Percentiles rank a stretch among this genome's conserved stretches.
Conservation (phyloP, 2,329 filamentous ascomycete species). For the Fusarium cicatricum region DNA sequence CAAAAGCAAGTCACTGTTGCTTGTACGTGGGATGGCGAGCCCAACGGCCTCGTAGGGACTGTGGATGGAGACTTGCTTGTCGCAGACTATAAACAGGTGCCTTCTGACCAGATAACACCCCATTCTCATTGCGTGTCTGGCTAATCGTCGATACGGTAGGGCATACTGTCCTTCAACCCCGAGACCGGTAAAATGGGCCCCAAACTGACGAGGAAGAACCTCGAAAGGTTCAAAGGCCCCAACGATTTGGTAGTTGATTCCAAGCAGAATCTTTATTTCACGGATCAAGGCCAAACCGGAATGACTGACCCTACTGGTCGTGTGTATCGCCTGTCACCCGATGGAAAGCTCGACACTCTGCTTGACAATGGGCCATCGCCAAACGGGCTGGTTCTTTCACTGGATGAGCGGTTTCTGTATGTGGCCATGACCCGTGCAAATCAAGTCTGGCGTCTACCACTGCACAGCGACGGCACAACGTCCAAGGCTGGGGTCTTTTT, state of each 20-base stretch:
- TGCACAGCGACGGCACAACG: constrained; percentile 50
- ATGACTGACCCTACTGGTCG: constrained; percentile 52
- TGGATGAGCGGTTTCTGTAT: constrained; percentile 50
- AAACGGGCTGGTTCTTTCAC: constrained; percentile 50
- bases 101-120: no score
- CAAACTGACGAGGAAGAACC: constrained; percentile 47
- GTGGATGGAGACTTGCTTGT: constrained; percentile 47
- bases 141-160: constrained; percentile 33
- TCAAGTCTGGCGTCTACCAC: constrained; percentile 51
- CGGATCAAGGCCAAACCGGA: constrained; percentile 55
- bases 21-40: constrained; percentile 51
- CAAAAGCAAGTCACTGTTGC: constrained; percentile 43
- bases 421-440: constrained; percentile 53
- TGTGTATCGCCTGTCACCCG: constrained; percentile 47
- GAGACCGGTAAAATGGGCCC: constrained; percentile 39
- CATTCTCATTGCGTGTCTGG: background rate
- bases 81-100: constrained; percentile 54
- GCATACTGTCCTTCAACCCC: constrained; percentile 49
- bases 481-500: constrained; percentile 52
- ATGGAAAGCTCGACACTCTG: constrained; percentile 49
- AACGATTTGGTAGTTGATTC: constrained; percentile 53
- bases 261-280: constrained; percentile 51
- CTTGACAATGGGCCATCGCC: constrained; percentile 50
- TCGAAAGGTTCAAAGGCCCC: constrained; percentile 54
- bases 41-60: constrained; percentile 49